A percentile compares a stretch with the other conserved stretches of the same genome.
phyloP scores from a whole-genome alignment of 108 stramenopile species.

The Bacterosira constricta region DNA sequence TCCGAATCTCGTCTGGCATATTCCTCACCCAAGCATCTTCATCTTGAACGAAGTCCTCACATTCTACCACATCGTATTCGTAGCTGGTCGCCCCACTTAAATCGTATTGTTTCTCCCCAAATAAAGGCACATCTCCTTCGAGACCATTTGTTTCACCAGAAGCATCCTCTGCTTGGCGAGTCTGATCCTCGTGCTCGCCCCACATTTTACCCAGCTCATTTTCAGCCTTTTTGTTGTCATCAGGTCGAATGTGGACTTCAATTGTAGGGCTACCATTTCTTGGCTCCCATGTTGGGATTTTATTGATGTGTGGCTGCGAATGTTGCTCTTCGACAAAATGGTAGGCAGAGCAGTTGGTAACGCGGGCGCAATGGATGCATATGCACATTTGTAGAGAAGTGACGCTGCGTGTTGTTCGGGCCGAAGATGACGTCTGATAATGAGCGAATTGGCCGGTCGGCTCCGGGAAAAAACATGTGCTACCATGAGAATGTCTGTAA shows the following conservation, averaged over 20 bases:
- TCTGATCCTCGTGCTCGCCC: conserved; percentile 56
- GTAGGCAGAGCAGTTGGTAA: conserved; percentile 81
- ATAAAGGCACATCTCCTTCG: conserved; percentile 17
- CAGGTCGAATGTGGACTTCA: conserved; percentile 81
- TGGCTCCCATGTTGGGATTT: conserved; percentile 78
- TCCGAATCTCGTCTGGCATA: conserved; percentile 86
- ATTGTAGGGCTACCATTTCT: conserved; percentile 85
- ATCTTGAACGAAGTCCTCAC: conserved; percentile 81
- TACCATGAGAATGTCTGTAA: too few species aligned
- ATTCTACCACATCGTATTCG: conserved; percentile 88
- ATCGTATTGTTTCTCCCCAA: conserved; percentile 66
- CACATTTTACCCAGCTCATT: conserved; percentile 52
- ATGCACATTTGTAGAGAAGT: conserved; percentile 63
- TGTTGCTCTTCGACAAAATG: conserved; percentile 90
- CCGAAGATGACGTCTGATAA: too few species aligned
- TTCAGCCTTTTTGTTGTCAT: conserved; percentile 32
- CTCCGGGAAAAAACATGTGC: not conserved
- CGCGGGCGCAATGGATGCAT: conserved; percentile 79
- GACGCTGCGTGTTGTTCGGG: not conserved
- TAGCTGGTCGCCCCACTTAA: conserved; percentile 60
- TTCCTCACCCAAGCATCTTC: conserved; percentile 80
- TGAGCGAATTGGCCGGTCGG: not conserved
- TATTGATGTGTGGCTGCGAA: conserved; percentile 85
- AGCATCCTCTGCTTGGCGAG: conserved; percentile 41
- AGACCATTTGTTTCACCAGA: conserved; percentile 1